These are phyloP conservation scores for Magnolia kwangsiensis DNA, from an alignment of 164 flowering plant species.

Conservation along the genomic window DNA sequence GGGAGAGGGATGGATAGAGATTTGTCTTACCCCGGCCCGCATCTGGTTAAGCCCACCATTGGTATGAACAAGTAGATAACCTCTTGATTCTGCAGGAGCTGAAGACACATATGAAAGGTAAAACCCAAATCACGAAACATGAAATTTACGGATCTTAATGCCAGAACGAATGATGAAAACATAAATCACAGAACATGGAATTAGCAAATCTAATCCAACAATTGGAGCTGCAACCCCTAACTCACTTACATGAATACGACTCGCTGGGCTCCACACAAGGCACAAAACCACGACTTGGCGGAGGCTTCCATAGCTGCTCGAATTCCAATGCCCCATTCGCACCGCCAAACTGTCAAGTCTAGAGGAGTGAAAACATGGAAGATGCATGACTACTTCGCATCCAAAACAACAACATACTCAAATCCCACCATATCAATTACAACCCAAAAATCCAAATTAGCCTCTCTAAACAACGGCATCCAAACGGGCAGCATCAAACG, in stretches of 20 bases:
- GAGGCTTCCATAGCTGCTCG: slow-evolving; percentile 79
- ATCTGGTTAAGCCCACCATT: slow-evolving; percentile 99
- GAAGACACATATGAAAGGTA: slow-evolving; percentile 19
- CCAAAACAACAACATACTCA: slow-evolving; percentile 4
- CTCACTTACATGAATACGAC: slow-evolving; percentile 48
- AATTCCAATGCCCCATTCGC: slow-evolving; percentile 35
- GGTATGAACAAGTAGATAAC: slow-evolving; percentile 81
- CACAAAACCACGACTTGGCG: slow-evolving; percentile 53
- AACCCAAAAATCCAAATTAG: neutral
- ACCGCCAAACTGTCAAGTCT: slow-evolving; percentile 85
- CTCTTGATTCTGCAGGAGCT: slow-evolving; percentile 63
- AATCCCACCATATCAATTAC: neutral
- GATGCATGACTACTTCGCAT: slow-evolving; percentile 50
- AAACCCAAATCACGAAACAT: neutral
- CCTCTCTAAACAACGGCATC: neutral
- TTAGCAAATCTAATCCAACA: neutral
- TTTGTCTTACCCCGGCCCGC: slow-evolving; percentile 87
- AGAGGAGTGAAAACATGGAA: slow-evolving; percentile 84
- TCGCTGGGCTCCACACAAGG: slow-evolving; percentile 67
- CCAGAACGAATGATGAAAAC: slow-evolving; percentile 1
- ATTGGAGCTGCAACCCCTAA: neutral
- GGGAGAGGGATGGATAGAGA: neutral
- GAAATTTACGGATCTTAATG: neutral
- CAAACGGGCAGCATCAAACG: neutral
- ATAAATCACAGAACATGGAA: neutral